Percentiles rank a stretch among this genome's conserved stretches.
Conservation (phyloP, 345 rosid genomes). For the Lumnitzera racemosa region DNA sequence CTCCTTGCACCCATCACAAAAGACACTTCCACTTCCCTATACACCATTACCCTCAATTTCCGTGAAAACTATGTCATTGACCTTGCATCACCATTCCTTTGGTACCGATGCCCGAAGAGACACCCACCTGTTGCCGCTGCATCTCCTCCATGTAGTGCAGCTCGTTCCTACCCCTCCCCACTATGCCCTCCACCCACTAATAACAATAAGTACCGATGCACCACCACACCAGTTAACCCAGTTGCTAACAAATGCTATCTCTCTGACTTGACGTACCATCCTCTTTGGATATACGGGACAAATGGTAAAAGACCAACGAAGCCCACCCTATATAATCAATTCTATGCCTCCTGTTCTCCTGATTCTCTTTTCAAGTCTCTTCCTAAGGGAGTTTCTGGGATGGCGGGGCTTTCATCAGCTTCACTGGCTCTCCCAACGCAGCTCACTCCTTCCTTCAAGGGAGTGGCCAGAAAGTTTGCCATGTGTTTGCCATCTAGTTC, state of each 20-base stretch:
- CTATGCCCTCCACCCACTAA: slow-evolving; percentile 16
- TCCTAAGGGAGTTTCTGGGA: slow-evolving; percentile 1
- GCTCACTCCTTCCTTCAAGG: slow-evolving; percentile 1
- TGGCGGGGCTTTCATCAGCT: slow-evolving; percentile 2
- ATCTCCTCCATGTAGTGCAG: slow-evolving; percentile 12
- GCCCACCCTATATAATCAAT: not conserved
- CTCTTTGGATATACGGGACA: slow-evolving; percentile 9
- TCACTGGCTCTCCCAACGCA: slow-evolving; percentile 4
- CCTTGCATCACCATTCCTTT: slow-evolving; percentile 12
- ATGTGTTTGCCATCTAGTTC: slow-evolving; percentile 13
- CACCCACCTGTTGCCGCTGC: slow-evolving; percentile 8
- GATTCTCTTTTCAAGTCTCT: slow-evolving; percentile 12
- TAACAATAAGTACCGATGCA: slow-evolving; percentile 11
- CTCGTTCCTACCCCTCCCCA: slow-evolving; percentile 12
- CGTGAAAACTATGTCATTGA: slow-evolving; percentile 18
- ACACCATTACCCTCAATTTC: slow-evolving; percentile 19
- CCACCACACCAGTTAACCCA: slow-evolving; percentile 25
- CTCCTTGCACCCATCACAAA: slow-evolving; percentile 25
- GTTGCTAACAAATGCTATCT: slow-evolving; percentile 14
- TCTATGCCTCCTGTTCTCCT: slow-evolving; percentile 16
- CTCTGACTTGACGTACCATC: slow-evolving; percentile 11
- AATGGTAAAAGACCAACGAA: slow-evolving; percentile 16
- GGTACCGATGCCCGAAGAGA: slow-evolving; percentile 11
- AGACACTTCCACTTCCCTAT: slow-evolving; percentile 20
- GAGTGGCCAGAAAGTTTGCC: slow-evolving; percentile 1